Evolutionary conservation across 2,329 filamentous ascomycete genomes (phyloP), one percentile per base, ranked within the genome.

Genomic region (Aspergillus novofumigatus): DNA sequence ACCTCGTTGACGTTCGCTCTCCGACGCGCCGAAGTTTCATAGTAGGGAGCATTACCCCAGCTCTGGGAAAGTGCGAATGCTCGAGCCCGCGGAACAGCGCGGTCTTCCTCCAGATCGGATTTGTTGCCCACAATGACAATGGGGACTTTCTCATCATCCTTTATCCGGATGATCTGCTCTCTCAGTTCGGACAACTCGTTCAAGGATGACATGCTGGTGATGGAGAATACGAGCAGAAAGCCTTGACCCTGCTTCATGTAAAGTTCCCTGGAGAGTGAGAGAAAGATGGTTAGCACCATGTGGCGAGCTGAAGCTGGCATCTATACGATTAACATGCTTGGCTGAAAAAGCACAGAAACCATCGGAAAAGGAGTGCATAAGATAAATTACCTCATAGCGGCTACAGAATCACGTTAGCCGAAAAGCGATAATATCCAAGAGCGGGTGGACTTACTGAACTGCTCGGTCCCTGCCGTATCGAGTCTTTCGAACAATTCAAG

Each of bases 161-260:
- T 96, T 76, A 95, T 93, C 59, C 91, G 90, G 59, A 92, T 88
- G 62, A 96, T 95, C 75, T 96, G 91, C 69, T 96, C 91, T 52
- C 91, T 88, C 45, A 96, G 81, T 65, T 90, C 88, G 65, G 85
- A 83, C 29, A 96, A 83, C 74, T 96, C 91, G 65, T 86, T 84
- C 44, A 96, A 81, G n/a, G 91, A 95, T 35, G 90, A 90, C 59
- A 83, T 81, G 60, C 90, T 94, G 20, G 91, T 93, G 70, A 96
- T 96, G 75, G 89, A 93, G 77, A 96, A 96, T 57, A 96, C 92
- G 41, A 96, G 83, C 55, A 96, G 83, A 72, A 96, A 96, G 0
- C 92, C 91, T 76, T 96, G 91, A 55, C 91, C 91, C 42, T 91
- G 90, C 72, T 94, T 94, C 90, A 96, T 95, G 79, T 96, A 94